These are phyloP conservation scores for Barbarea vulgaris DNA, from an alignment of 345 rosid species.

Conservation along the genomic window DNA sequence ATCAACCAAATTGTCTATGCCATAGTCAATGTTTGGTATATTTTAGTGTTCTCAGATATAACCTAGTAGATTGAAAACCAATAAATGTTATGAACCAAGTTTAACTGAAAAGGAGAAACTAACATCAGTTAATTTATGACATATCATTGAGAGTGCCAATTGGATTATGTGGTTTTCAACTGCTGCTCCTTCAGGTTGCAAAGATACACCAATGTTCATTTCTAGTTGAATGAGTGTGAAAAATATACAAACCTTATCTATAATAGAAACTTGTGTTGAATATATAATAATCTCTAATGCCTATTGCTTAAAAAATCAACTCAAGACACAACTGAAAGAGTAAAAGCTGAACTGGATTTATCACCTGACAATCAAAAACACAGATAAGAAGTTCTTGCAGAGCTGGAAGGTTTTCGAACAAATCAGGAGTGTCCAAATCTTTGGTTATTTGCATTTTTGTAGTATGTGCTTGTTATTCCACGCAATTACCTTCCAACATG, in stretches of 20 bases:
- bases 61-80: constrained; percentile 49
- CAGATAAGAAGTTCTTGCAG: constrained; percentile 92
- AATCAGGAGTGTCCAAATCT: constrained; percentile 85
- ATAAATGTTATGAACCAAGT: neutral
- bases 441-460: constrained; percentile 72
- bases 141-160: constrained; percentile 86
- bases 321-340: neutral
- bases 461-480: neutral
- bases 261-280: neutral
- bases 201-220: constrained; percentile 33
- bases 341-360: neutral
- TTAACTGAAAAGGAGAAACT: neutral
- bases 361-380: constrained; percentile 90
- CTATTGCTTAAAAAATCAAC: constrained; percentile 13
- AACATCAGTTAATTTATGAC: constrained; percentile 27
- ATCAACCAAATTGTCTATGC: constrained; percentile 85
- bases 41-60: constrained; percentile 82
- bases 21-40: constrained; percentile 87
- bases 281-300: neutral
- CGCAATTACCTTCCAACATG: no score
- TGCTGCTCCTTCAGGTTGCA: constrained; percentile 95
- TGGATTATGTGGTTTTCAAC: constrained; percentile 79
- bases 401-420: constrained; percentile 89
- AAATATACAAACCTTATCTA: constrained; percentile 1
- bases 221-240: neutral